Base-by-base conservation (phyloP, 78 protist species). In the Tieghemostelium lacteum region DNA sequence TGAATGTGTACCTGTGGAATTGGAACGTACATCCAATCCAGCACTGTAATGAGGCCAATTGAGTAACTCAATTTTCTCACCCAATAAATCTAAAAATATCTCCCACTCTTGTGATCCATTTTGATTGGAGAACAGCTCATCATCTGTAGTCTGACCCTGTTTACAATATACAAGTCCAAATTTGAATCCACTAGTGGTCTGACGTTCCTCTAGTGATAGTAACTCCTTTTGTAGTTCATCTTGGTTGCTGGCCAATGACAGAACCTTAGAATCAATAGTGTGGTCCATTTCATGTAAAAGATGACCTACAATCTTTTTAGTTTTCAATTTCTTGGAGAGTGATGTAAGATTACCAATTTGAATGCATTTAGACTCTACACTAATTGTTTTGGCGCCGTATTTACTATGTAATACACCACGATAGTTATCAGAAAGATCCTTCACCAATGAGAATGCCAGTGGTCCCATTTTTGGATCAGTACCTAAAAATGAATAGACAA, bases 11-110 rank as follows among this genome's bases (percentile, higher is more conserved):
- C 95, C 95, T 6, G 95, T 92, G 37, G 89, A 55, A 61, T 85
- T 70, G 26, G 40, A 73, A 31, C 20, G 80, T 22, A 85, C 95
- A 61, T 92, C 95, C 28, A 87, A 58, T 20, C 93, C 93, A 8
- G 89, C 95, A 45, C 86, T 45, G 42, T 93, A 93, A 39, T 87
- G 74, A 36, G 69, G 86, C 92, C 92, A 93, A n/a, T 92, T 92
- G 0, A 73, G 37, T 34, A 93, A 37, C n/a, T 63, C 86, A 29
- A 93, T 86, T 36, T 70, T 70, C 14, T 67, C 87, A 5, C 95
- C 95, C 5, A 93, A 17, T 8, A 93, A 62, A 45, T 36, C 63
- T 33, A 93, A 54, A 42, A 93, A 93, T 16, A 86, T 92, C 0
- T 72, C 87, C 74, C 85, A 93, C 7, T 70, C 88, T 17, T 49